These are phyloP conservation scores for Acacia concinna DNA, from an alignment of 331 rosid species.

Conservation along the genomic window DNA sequence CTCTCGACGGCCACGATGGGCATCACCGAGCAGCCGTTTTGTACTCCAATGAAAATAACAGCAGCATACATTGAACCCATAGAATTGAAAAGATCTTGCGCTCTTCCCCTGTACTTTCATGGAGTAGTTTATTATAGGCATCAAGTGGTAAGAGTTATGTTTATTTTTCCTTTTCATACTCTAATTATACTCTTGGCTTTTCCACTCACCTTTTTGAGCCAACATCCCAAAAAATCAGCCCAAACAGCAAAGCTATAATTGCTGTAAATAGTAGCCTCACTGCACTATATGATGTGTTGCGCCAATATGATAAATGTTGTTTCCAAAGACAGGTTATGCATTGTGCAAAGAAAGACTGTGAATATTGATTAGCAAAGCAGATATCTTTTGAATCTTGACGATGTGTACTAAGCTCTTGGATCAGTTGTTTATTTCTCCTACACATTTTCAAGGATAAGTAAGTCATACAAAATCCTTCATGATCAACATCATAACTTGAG, in stretches of 20 bases:
- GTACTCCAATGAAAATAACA: slow-evolving; percentile 67
- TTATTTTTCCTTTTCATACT: not conserved
- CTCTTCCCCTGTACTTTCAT: slow-evolving; percentile 53
- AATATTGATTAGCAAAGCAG: slow-evolving; percentile 55
- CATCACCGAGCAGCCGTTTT: slow-evolving; percentile 70
- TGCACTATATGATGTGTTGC: slow-evolving; percentile 72
- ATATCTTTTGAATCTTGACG: slow-evolving; percentile 58
- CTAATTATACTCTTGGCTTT: not conserved
- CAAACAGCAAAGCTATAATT: slow-evolving; percentile 63
- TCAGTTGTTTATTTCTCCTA: slow-evolving; percentile 76
- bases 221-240: slow-evolving; percentile 75
- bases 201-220: slow-evolving; percentile 67
- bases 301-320: slow-evolving; percentile 82
- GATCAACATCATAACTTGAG: not conserved
- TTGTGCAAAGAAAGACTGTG: slow-evolving; percentile 61
- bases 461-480: not conserved
- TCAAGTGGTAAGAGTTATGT: not conserved
- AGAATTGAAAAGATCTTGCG: slow-evolving; percentile 78
- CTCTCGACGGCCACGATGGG: slow-evolving; percentile 77
- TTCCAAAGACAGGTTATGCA: slow-evolving; percentile 86
- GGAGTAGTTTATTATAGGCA: not conserved
- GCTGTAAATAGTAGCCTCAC: slow-evolving; percentile 72
- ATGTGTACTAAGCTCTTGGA: slow-evolving; percentile 59
- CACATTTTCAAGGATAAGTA: slow-evolving; percentile 19
- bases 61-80: slow-evolving; percentile 90